Evolutionary conservation across 345 rosid species (phyloP).

Genomic region (Eucalyptus sp.): DNA sequence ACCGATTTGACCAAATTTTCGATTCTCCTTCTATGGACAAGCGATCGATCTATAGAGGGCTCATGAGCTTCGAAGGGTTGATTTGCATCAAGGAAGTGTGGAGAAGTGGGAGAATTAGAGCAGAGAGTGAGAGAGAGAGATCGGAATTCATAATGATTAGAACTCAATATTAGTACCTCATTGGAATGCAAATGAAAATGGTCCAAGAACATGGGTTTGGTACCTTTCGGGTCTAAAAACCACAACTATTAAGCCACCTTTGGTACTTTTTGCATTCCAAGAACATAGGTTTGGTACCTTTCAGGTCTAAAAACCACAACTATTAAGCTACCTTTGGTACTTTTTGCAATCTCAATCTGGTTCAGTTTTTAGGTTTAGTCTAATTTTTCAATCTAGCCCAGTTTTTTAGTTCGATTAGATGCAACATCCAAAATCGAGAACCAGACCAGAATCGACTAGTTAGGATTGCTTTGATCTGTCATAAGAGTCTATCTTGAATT

Average conservation of each 20-base stretch:
- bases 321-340: background rate
- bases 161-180: background rate
- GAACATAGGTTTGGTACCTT: background rate
- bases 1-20: no score
- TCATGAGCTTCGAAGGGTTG: background rate
- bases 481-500: background rate
- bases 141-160: no score
- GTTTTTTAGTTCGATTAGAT: background rate
- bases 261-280: background rate
- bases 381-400: background rate
- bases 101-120: background rate
- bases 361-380: background rate
- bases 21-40: no score
- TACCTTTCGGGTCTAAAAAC: background rate
- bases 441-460: rapidly evolving
- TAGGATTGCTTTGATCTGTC: rapidly evolving
- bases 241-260: background rate
- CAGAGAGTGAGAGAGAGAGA: background rate
- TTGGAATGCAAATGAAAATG: background rate
- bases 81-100: background rate
- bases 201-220: background rate
- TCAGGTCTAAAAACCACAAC: background rate
- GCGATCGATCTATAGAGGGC: no score
- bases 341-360: background rate
- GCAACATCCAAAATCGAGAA: background rate